Evolutionary conservation across 2,329 filamentous ascomycete species (phyloP).

Genomic region (Aspergillus fumigatiaffinis): DNA sequence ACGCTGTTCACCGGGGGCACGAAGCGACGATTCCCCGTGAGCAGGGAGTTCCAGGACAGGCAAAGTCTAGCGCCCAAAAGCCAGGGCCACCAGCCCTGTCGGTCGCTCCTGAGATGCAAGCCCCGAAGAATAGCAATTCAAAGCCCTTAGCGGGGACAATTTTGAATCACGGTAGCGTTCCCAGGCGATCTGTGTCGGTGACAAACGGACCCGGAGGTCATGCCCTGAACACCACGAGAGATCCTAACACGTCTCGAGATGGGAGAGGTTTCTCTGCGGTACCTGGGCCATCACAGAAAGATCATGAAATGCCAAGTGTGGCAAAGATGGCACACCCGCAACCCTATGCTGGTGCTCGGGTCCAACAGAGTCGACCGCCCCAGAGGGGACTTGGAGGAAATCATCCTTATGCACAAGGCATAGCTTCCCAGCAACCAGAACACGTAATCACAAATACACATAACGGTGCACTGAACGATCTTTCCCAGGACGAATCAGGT

Average conservation of each 20-base stretch:
- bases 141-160: background rate
- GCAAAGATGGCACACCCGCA: background rate
- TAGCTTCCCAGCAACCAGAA: background rate
- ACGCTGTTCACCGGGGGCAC: background rate
- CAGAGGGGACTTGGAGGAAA: constrained; percentile 2
- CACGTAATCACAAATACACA: background rate
- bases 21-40: background rate
- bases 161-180: constrained; percentile 17
- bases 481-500: constrained; percentile 15
- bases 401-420: background rate
- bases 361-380: background rate
- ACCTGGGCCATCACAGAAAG: background rate
- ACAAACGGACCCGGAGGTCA: constrained; percentile 10
- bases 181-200: constrained; percentile 26
- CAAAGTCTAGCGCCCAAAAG: background rate
- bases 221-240: constrained; percentile 1
- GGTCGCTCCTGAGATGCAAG: constrained; percentile 13
- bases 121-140: constrained; percentile 19
- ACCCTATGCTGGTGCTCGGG: background rate
- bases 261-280: background rate
- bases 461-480: background rate
- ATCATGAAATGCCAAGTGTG: background rate
- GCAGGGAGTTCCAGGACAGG: background rate
- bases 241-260: constrained; percentile 5
- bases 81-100: constrained; percentile 17